These are phyloP conservation scores for Saturnispora saitoi DNA, from an alignment of 805 yeast genomes.

Conservation along the genomic window DNA sequence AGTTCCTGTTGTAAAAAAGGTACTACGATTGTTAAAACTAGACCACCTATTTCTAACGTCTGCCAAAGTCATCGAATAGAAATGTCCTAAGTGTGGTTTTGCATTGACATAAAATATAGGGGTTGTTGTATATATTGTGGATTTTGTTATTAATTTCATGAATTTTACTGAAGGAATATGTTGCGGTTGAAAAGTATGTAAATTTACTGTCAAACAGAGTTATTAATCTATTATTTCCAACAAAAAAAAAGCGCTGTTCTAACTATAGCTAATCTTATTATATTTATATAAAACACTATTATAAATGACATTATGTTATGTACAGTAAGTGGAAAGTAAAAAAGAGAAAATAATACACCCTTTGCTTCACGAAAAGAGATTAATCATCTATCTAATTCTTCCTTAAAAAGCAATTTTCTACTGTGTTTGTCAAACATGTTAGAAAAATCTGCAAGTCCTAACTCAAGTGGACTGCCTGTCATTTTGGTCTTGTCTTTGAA, in stretches of 20 bases:
- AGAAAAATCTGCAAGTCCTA: constrained; percentile 52
- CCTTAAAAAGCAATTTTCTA: constrained; percentile 65
- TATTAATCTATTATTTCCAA: background rate
- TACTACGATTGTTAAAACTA: constrained; percentile 31
- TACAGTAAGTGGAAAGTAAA: background rate
- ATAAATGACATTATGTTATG: background rate
- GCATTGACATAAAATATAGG: constrained; percentile 98
- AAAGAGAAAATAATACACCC: background rate
- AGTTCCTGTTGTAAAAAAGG: constrained; percentile 77
- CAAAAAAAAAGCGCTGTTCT: background rate
- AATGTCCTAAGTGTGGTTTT: constrained; percentile 87
- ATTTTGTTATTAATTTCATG: constrained; percentile 8
- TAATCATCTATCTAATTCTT: constrained; percentile 40
- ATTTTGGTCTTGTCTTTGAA: constrained; percentile 72
- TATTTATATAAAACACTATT: background rate
- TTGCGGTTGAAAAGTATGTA: background rate
- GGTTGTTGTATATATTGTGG: constrained; percentile 52
- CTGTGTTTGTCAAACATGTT: constrained; percentile 75
- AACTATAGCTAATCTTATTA: background rate
- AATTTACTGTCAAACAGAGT: background rate
- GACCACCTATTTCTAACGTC: constrained; percentile 78
- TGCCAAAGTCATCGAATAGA: constrained; percentile 77
- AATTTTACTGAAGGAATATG: background rate
- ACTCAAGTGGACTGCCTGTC: constrained; percentile 53
- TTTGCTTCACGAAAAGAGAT: too few relatives aligned